phyloP scores from a whole-genome alignment of 176 grass and related monocot genomes.

The Urochloa ruziziensis region DNA sequence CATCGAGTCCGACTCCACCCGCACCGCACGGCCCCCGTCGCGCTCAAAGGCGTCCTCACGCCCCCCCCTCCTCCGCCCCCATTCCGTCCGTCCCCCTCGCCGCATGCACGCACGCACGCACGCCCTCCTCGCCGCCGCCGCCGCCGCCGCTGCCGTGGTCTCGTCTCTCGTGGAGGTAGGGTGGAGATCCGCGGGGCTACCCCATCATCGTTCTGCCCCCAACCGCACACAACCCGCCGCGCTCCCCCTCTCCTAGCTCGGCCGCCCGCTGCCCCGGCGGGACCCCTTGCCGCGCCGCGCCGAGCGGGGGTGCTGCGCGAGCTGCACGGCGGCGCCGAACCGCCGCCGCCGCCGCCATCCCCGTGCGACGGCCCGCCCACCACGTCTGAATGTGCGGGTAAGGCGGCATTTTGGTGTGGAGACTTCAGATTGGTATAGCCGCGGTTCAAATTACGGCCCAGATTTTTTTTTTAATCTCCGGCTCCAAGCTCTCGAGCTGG shows the following conservation, averaged over 20 bases:
- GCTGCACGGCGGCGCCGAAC: not conserved
- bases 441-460: not conserved
- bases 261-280: not conserved
- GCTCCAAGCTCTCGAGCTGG: not conserved
- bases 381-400: not conserved
- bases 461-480: conserved; percentile 9
- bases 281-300: not conserved
- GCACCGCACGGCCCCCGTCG: not conserved
- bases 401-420: not conserved
- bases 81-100: not conserved
- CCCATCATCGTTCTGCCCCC: no score
- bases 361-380: not conserved
- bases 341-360: conserved; percentile 1
- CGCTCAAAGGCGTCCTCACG: not conserved
- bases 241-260: not conserved
- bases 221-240: not conserved
- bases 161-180: not conserved
- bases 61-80: not conserved
- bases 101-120: not conserved
- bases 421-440: not conserved
- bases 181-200: conserved; percentile 1
- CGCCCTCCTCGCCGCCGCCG: not conserved
- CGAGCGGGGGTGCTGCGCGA: not conserved
- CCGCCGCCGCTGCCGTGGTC: not conserved
- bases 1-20: not conserved